phyloP scores from a whole-genome alignment of 345 rosid genomes.

The Eucalyptus tenuipes region DNA sequence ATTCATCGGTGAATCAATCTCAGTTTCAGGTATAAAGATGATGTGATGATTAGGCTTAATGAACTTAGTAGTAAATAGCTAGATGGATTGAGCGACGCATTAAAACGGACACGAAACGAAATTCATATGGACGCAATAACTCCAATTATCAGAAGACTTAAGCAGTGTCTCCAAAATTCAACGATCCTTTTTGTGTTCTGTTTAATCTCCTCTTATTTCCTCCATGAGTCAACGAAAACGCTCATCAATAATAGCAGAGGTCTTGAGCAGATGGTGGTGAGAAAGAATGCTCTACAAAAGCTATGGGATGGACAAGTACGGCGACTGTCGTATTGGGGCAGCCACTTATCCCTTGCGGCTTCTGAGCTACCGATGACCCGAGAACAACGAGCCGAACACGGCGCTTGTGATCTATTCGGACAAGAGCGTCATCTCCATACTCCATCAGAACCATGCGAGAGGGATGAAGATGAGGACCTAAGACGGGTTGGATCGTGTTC shows the following conservation, averaged over 20 bases:
- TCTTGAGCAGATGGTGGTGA: conserved; percentile 29
- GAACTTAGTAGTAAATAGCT: background rate
- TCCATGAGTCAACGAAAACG: conserved; percentile 10
- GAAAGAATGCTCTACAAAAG: conserved; percentile 37
- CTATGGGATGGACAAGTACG: conserved; percentile 19
- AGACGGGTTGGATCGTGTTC: conserved; percentile 26
- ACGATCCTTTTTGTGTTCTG: background rate
- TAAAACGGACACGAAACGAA: background rate
- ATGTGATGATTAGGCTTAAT: background rate
- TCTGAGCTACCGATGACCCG: conserved; percentile 25
- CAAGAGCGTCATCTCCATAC: conserved; percentile 43
- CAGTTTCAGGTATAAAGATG: background rate
- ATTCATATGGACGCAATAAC: background rate
- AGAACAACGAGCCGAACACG: conserved; percentile 20
- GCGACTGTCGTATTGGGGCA: conserved; percentile 13
- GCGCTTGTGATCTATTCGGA: conserved; percentile 40
- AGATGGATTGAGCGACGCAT: background rate
- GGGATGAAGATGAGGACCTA: conserved; percentile 33
- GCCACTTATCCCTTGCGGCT: conserved; percentile 36
- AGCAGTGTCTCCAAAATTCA: background rate
- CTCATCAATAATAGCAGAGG: conserved; percentile 21
- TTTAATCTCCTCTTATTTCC: background rate
- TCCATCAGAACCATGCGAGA: conserved; percentile 43
- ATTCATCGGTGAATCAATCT: background rate
- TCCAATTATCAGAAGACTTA: background rate